Percentiles rank a stretch among this genome's conserved stretches.
Conservation (phyloP, 2,329 filamentous ascomycete species). For the Botrytis pseudocinerea region DNA sequence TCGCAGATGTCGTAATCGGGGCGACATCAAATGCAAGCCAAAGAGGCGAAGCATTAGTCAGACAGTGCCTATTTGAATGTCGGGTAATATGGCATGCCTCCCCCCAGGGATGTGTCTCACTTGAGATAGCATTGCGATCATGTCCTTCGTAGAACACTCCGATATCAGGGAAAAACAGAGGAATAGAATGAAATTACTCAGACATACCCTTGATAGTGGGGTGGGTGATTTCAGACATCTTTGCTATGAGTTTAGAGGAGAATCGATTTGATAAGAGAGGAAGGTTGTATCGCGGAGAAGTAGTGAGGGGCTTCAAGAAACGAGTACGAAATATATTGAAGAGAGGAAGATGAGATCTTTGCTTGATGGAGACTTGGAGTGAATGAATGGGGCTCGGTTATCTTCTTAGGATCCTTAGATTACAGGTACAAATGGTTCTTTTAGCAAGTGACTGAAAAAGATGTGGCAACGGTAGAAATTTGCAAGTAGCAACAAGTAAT, state of each 20-base stretch:
- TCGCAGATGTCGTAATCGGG: constrained; percentile 12
- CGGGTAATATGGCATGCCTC: not conserved
- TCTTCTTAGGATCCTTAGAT: not conserved
- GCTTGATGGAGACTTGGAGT: not conserved
- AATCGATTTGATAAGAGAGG: not conserved
- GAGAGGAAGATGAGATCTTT: not conserved
- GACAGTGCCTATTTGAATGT: not conserved
- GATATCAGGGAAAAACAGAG: not conserved
- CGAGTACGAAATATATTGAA: constrained; percentile 11
- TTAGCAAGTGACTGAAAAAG: not conserved
- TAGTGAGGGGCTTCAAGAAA: not conserved
- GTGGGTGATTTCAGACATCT: constrained; percentile 57
- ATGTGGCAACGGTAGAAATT: not conserved
- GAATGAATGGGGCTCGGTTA: not conserved
- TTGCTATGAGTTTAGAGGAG: constrained; percentile 14
- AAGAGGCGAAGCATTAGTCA: constrained; percentile 6
- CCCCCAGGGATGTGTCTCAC: constrained; percentile 4
- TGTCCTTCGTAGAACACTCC: not conserved
- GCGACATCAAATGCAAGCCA: constrained; percentile 2
- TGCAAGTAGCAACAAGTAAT: not conserved
- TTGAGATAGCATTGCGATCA: constrained; percentile 11
- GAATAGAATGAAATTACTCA: not conserved
- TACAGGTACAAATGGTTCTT: not conserved
- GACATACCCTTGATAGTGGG: constrained; percentile 59
- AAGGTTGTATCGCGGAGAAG: not conserved